Evolutionary conservation across 805 yeast species (phyloP).

Genomic region (Cyberlindnera euphorbiiphila): DNA sequence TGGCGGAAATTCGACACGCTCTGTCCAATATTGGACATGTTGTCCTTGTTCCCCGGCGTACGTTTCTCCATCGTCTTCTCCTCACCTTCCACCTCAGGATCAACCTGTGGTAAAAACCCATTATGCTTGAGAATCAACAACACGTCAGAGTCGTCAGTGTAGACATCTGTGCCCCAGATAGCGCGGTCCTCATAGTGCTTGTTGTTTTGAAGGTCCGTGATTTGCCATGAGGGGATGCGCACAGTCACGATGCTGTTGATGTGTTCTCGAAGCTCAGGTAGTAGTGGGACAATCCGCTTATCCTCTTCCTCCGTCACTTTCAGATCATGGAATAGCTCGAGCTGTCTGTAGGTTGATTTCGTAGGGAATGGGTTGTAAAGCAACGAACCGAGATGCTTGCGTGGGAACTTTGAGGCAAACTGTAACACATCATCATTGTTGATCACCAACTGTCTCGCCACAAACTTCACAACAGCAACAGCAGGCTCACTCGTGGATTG

Average conservation of each 20-base stretch:
- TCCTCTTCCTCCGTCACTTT: conserved; percentile 3
- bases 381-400: conserved; percentile 49
- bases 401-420: conserved; percentile 39
- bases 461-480: neutral
- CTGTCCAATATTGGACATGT: conserved; percentile 30
- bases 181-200: conserved; percentile 29
- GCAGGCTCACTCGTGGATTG: neutral
- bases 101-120: conserved; percentile 51
- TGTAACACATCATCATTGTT: conserved; percentile 38
- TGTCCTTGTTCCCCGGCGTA: conserved; percentile 41
- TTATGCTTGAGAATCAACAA: conserved; percentile 70
- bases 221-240: conserved; percentile 26
- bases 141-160: conserved; percentile 91
- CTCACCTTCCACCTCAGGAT: conserved; percentile 23
- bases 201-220: conserved; percentile 26
- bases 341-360: conserved; percentile 31
- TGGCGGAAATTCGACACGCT: conserved; percentile 25
- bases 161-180: conserved; percentile 90
- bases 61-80: conserved; percentile 21
- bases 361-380: conserved; percentile 58
- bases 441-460: conserved; percentile 25
- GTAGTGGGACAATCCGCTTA: conserved; percentile 22
- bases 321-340: conserved; percentile 12
- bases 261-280: conserved; percentile 35
- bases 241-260: conserved; percentile 37